phyloP scores from a whole-genome alignment of 805 yeast genomes.

The Saccharomycopsis synnaedendra region DNA sequence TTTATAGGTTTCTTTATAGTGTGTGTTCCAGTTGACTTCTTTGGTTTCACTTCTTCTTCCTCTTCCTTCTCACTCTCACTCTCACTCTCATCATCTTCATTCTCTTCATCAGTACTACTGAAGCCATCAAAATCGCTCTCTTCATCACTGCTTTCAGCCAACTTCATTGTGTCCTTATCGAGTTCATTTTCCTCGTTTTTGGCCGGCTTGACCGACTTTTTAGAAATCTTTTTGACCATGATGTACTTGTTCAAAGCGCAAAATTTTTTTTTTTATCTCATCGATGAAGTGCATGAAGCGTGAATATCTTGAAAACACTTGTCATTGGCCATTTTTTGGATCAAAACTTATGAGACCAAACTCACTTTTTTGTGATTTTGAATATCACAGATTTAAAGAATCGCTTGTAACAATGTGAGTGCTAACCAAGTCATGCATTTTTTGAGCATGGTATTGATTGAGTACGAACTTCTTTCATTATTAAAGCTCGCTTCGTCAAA shows the following conservation, averaged over 20 bases:
- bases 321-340: no score
- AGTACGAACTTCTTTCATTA: no score
- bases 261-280: no score
- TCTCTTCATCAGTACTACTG: constrained; percentile 15
- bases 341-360: no score
- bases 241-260: not conserved
- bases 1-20: constrained; percentile 9
- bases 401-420: no score
- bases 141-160: constrained; percentile 18
- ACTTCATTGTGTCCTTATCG: constrained; percentile 20
- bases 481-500: not conserved
- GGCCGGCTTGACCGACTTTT: not conserved
- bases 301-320: no score
- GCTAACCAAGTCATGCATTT: no score
- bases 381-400: no score
- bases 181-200: constrained; percentile 19
- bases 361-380: no score
- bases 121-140: constrained; percentile 15
- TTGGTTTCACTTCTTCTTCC: constrained; percentile 8
- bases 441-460: no score
- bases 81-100: constrained; percentile 2
- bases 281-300: no score
- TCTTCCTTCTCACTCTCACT: constrained; percentile 8
- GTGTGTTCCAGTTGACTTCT: not conserved
- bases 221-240: not conserved